Evolutionary conservation across 225 moss, liverwort and hornwort species (phyloP), one percentile per base, ranked within the genome.

Genomic region (Physcomitrium patens): DNA sequence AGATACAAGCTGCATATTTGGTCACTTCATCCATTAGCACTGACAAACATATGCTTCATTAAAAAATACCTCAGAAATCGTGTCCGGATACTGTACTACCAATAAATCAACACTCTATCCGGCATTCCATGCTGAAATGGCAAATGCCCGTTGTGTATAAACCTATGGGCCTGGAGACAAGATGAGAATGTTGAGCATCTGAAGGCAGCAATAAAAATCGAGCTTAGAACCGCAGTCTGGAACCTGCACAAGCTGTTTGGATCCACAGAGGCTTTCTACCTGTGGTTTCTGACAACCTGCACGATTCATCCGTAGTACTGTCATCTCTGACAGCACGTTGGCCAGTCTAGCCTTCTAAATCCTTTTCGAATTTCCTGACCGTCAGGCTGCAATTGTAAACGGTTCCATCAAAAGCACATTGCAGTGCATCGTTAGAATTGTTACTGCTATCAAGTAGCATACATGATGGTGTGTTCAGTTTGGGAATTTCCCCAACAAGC

Each of bases 261-360:
- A 63, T 72, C 44, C 63, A 63, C 63, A 66, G 11, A 23, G 52
- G 44, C 57, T 50, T 50, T 58, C 56, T 22, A 23, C 49, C 48
- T 24, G 60, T 23, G n/a, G 23, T 13, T 53, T 67, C 77, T 71
- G 79, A 57, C 62, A 50, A 56, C 46, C 63, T 63, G 37, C 60
- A 68, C 48, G 50, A 68, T 26, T 48, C 24, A 52, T 58, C 63
- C 8, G 59, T 27, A 69, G 57, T 51, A 47, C 58, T 69, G 51
- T 17, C 12, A 64, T 49, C 3, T 41, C 63, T 51, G 77, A 56
- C 73, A 73, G 59, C 28, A 7, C 51, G 8, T 58, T 63, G 51
- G 73, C 9, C 83, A 79, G 72, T 66, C 76, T 79, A 76, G 79
- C 76, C 67, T 83, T 71, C 75, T 63, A 68, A 79, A 79, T 64